A percentile compares a stretch with the other conserved stretches of the same genome.
phyloP scores from a whole-genome alignment of 78 protist genomes.

The Neovahlkampfia damariscottae region DNA sequence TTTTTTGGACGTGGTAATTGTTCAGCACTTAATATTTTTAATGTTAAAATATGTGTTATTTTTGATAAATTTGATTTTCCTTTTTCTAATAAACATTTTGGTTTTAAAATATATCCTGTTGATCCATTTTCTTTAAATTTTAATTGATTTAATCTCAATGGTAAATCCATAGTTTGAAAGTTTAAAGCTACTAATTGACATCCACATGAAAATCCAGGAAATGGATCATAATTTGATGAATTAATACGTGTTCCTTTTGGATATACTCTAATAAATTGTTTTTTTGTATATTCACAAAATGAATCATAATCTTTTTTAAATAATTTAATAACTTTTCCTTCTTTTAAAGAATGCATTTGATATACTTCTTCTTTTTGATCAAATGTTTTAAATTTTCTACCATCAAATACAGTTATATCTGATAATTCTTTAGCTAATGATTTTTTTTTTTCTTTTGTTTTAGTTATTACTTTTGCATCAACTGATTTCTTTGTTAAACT shows the following conservation, averaged over 20 bases:
- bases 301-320: background rate
- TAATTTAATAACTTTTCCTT: background rate
- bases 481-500: too few species aligned
- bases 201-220: background rate
- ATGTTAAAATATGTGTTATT: background rate
- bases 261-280: constrained; percentile 5
- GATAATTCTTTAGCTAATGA: too few species aligned
- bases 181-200: constrained; percentile 27
- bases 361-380: background rate
- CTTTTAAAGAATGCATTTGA: background rate
- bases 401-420: background rate
- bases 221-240: background rate
- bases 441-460: too few species aligned
- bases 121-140: constrained; percentile 6
- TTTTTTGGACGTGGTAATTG: constrained; percentile 15
- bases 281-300: background rate
- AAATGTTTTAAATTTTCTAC: background rate
- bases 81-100: background rate
- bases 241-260: constrained; percentile 15
- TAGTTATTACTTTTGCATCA: too few species aligned
- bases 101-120: constrained; percentile 25
- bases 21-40: background rate
- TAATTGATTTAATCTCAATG: background rate
- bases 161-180: constrained; percentile 26
- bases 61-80: background rate